phyloP scores from a whole-genome alignment of 495 filamentous ascomycete genomes.

The Tricharina praecox region DNA sequence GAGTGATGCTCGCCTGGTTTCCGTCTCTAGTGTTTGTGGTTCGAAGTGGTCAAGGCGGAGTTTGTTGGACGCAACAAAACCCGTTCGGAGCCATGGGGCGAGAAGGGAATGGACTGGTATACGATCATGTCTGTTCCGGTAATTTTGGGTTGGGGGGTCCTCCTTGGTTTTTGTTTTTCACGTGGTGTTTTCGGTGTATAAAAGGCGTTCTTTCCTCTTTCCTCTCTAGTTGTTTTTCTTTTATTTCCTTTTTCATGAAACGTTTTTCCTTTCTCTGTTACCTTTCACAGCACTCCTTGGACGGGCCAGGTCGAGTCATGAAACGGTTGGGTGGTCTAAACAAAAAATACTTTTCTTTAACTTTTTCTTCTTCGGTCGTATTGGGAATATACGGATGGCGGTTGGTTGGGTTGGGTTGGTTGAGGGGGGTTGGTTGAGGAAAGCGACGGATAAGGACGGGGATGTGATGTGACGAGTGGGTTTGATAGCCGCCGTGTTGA shows the following conservation, averaged over 20 bases:
- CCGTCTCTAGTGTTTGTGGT: neutral
- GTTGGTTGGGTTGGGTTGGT: no score
- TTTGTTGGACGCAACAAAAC: neutral
- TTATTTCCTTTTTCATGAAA: no score
- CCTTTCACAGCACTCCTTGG: neutral
- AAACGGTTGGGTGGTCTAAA: neutral
- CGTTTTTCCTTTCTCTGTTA: neutral
- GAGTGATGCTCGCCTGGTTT: neutral
- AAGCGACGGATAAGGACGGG: no score
- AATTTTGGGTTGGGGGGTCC: neutral
- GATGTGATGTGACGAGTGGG: no score
- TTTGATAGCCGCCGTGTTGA: no score
- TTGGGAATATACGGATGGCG: no score
- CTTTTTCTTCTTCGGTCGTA: conserved; percentile 28
- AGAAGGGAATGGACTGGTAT: neutral
- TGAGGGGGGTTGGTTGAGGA: no score
- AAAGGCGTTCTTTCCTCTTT: neutral
- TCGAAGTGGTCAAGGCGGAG: neutral
- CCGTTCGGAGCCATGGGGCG: neutral
- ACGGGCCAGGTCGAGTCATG: neutral
- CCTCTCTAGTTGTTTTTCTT: no score
- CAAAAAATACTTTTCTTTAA: neutral
- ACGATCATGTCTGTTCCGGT: neutral
- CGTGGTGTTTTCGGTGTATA: neutral
- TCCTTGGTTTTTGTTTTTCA: no score